Base-by-base conservation (phyloP, 2,329 filamentous ascomycete species). In the Pseudonectria foliicola region DNA sequence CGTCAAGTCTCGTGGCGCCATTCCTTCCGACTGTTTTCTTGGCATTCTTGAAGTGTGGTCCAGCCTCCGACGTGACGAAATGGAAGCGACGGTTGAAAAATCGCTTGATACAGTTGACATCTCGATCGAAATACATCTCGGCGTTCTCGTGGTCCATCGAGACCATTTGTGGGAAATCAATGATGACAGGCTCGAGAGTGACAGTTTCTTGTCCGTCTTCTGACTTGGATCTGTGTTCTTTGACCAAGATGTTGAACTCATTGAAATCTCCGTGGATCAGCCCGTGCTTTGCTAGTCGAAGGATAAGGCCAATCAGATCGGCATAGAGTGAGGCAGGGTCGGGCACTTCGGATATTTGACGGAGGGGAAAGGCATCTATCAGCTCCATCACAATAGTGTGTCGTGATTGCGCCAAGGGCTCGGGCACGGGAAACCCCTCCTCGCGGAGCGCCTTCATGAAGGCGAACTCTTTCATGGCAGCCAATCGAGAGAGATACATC, bases 231-330 rank as follows among this genome's bases (percentile, higher is more conserved):
- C 57, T 67, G 36, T 71, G 77, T 59, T 96, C 90, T 56, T 92
- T 87, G 57, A 98, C 80, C 24, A 98, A 68, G 45, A 98, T 90
- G 60, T 98, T 98, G 72, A 98, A 98, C 61, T 98, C 93, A 67
- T 98, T 98, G 68, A 93, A 98, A 59, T 98, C 92, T 43, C 92
- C 92, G 57, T 98, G 92, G 42, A 98, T 98, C 31, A 98, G 68
- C 6, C 92, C 92, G 48, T 89, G 80, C 42, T 78, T 78, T 6
- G 92, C 90, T 27, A 98, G 71, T 18, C 80, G 76, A 28, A 98
- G 68, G 37, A 98, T 87, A 49, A 95, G 75, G 27, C 78, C 73
- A 54, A 98, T 93, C 24, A 98, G 68, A 41, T 96, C 87, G n/a
- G 80, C 81, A 57, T 98, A 98, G 6, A 98, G 71, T n/a, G 66